Conservation (phyloP, 345 rosid species). For the Eucalyptus cladocalyx region DNA sequence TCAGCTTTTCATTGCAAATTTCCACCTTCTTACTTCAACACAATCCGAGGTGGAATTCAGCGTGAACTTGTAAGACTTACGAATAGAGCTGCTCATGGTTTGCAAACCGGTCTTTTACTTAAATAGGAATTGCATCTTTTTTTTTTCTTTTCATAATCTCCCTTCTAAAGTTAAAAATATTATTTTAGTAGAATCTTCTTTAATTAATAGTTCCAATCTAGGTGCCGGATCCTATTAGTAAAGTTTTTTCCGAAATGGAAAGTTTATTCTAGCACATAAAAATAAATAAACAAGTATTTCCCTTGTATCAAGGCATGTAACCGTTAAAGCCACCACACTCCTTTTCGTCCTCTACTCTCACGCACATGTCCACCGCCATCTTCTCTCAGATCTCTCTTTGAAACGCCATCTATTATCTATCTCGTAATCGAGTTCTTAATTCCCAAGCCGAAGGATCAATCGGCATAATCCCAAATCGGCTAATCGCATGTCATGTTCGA, state of each 20-base stretch:
- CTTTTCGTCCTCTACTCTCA: not conserved
- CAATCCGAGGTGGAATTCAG: not conserved
- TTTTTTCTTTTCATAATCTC: not conserved
- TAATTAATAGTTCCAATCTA: not conserved
- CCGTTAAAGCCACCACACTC: not conserved
- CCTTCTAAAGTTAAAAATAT: not conserved
- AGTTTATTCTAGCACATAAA: not conserved
- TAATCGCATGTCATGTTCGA: not conserved
- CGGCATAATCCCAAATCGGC: not conserved
- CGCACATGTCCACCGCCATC: not conserved
- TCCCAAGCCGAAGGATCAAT: not conserved
- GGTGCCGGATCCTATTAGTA: not conserved
- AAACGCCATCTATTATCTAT: not conserved
- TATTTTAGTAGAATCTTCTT: not conserved
- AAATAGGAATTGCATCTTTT: not conserved
- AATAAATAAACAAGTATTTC: not conserved
- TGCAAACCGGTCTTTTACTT: not conserved
- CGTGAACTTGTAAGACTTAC: no score
- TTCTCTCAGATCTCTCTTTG: not conserved
- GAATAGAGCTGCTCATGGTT: not conserved
- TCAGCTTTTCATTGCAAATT: not conserved
- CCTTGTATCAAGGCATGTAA: not conserved
- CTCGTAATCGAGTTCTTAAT: not conserved
- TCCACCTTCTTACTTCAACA: not conserved
- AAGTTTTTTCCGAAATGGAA: not conserved